A percentile compares a stretch with the other conserved stretches of the same genome.
phyloP scores from a whole-genome alignment of 2,329 filamentous ascomycete genomes.

The Blumeriella jaapii region DNA sequence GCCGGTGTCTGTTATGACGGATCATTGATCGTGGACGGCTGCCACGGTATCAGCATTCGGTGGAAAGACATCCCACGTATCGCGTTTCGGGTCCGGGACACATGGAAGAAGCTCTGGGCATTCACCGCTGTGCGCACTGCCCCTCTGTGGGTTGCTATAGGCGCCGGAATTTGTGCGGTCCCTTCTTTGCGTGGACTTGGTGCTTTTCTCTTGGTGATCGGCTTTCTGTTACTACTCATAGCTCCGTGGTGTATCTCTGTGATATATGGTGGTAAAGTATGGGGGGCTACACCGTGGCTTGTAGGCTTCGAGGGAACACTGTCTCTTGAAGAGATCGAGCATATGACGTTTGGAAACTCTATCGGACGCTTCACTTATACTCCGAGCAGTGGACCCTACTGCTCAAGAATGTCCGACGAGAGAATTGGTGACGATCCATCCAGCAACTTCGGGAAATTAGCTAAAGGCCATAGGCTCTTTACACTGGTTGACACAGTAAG shows the following conservation, averaged over 20 bases:
- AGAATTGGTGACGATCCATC: too few relatives aligned
- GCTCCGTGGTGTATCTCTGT: constrained; percentile 6
- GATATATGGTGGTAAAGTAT: constrained; percentile 14
- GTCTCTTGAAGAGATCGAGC: constrained; percentile 1
- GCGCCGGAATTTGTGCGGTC: background rate
- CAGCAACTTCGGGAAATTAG: too few relatives aligned
- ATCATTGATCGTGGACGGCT: constrained; percentile 22
- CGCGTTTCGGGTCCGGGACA: background rate
- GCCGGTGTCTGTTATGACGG: constrained; percentile 26
- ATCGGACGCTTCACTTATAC: constrained; percentile 13
- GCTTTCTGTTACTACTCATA: constrained; percentile 7
- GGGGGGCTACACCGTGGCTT: constrained; percentile 4
- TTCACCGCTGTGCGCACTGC: constrained; percentile 2
- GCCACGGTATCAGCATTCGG: constrained; percentile 23
- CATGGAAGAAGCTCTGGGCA: constrained; percentile 9
- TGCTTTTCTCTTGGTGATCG: constrained; percentile 7
- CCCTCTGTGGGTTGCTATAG: constrained; percentile 6
- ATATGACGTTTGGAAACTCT: constrained; percentile 13
- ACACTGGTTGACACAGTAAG: constrained; percentile 26
- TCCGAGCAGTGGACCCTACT: constrained; percentile 4
- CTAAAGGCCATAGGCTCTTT: constrained; percentile 17
- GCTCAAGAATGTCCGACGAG: background rate
- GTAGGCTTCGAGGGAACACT: constrained; percentile 16
- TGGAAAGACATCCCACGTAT: constrained; percentile 14
- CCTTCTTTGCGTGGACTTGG: background rate